Evolutionary conservation across 495 filamentous ascomycete genomes (phyloP), one percentile per base, ranked within the genome.

Genomic region (Xylaria scruposa): DNA sequence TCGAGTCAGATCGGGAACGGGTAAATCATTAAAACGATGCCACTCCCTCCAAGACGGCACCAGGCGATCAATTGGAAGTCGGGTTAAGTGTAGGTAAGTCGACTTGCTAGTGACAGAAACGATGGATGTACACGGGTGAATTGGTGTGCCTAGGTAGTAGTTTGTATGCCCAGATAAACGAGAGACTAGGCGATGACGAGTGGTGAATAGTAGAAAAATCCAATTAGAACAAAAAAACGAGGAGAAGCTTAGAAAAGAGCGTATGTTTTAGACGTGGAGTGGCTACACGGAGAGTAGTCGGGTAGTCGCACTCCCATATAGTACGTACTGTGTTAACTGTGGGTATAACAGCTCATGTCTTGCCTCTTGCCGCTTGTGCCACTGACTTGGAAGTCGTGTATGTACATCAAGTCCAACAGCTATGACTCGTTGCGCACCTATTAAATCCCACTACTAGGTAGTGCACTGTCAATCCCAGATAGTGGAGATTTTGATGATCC

Each of bases 61-160:
- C 70, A 67, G 70, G 70, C 70, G 40, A 67, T 71, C 61, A 51
- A 66, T 49, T 66, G 61, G 70, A 40, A 19, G 54, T 70, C 13
- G 42, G 13, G 56, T 46, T 33, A 33, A 17, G 31, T 62, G 42
- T 26, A 53, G 26, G 58, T 44, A 53, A 58, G 58, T 26, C 40
- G 5, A 15, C 40, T 24, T 60, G 31, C 33, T 19, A n/a, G 17
- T 17, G 40, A 47, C 26, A 40, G 42, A 36, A 40, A 61, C 24
- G 49, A 56, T 47, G 15, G 40, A 21, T 33, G 53, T 17, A 15
- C 19, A n/a, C 21, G 51, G 1, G 53, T 29, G 51, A 26, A 31
- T 29, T 19, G 60, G 38, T 10, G 44, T 42, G 60, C 12, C 21
- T 33, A 69, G 40, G 38, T 36, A 21, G 26, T 19, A 2, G 47